A percentile compares a stretch with the other conserved stretches of the same genome.
Conservation (phyloP, 768 basidiomycete genomes). For the Brasilioporus rufonigricans region DNA sequence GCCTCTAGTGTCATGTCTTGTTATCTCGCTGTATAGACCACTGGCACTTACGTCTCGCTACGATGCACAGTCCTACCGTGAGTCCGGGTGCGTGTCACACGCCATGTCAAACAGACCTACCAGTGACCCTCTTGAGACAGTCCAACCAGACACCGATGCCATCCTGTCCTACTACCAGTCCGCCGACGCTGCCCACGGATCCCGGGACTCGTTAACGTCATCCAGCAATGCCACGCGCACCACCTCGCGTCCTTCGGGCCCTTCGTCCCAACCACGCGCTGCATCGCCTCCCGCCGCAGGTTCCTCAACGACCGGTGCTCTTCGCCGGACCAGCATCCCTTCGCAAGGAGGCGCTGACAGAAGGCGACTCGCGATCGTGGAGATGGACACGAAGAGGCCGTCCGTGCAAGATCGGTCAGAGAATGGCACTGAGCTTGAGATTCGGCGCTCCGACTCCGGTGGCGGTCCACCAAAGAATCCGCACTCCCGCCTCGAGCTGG, state of each 20-base stretch:
- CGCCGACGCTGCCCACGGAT: conserved; percentile 21
- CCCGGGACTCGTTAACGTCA: conserved; percentile 13
- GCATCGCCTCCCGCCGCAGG: conserved; percentile 30
- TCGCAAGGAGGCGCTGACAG: conserved; percentile 63
- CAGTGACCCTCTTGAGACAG: conserved; percentile 6
- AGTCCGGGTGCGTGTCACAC: conserved; percentile 16
- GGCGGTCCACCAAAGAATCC: conserved; percentile 30
- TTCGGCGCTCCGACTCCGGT: conserved; percentile 23
- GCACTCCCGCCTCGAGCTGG: conserved; percentile 45
- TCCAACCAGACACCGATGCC: conserved; percentile 38
- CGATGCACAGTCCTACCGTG: conserved; percentile 14
- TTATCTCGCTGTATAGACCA: conserved; percentile 12
- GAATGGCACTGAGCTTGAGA: conserved; percentile 15
- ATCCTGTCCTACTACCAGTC: conserved; percentile 59
- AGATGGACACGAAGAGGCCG: conserved; percentile 42
- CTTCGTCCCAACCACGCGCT: conserved; percentile 11
- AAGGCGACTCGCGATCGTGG: conserved; percentile 63
- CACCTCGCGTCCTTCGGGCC: conserved; percentile 9
- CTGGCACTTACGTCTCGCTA: conserved; percentile 8
- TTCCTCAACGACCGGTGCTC: conserved; percentile 28
- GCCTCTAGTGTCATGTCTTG: neutral
- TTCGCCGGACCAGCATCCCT: conserved; percentile 49
- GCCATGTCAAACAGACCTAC: neutral
- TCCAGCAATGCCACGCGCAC: conserved; percentile 39
- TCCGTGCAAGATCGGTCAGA: conserved; percentile 28